Evolutionary conservation across 768 basidiomycete species (phyloP).

Genomic region (Cytidiella melzeri): DNA sequence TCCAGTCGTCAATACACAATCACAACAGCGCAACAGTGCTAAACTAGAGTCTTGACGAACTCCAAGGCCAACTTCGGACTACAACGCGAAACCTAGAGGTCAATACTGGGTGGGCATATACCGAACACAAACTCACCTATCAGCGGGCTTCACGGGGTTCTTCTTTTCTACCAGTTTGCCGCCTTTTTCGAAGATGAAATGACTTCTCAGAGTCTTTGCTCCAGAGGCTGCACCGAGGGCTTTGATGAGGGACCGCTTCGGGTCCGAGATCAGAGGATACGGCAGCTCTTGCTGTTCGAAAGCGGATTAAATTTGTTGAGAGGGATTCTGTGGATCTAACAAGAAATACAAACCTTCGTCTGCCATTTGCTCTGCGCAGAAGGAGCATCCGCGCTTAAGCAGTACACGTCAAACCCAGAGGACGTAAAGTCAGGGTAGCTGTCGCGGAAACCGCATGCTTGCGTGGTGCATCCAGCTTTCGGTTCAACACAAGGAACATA

Average conservation of each 20-base stretch:
- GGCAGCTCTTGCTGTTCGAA: slow-evolving; percentile 69
- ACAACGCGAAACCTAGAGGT: too few species aligned
- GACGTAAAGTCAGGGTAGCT: slow-evolving; percentile 68
- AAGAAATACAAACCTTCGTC: slow-evolving; percentile 52
- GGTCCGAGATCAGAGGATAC: slow-evolving; percentile 85
- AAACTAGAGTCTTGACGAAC: slow-evolving; percentile 47
- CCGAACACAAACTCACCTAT: slow-evolving; percentile 78
- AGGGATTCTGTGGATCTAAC: not conserved
- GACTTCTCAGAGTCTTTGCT: slow-evolving; percentile 84
- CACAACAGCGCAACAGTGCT: too few species aligned
- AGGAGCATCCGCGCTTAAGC: slow-evolving; percentile 75
- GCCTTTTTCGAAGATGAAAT: slow-evolving; percentile 90
- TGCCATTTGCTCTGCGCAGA: slow-evolving; percentile 80
- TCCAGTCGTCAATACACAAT: too few species aligned
- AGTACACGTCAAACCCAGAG: slow-evolving; percentile 68
- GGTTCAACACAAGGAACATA: too few species aligned
- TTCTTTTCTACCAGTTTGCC: slow-evolving; percentile 84
- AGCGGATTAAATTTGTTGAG: slow-evolving; percentile 5
- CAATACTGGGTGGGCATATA: slow-evolving; percentile 1
- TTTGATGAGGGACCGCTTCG: slow-evolving; percentile 70
- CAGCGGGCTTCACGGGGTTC: slow-evolving; percentile 79
- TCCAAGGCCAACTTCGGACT: slow-evolving; percentile 63
- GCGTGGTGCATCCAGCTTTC: slow-evolving; percentile 85
- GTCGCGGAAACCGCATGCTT: slow-evolving; percentile 91
- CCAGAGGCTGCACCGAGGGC: slow-evolving; percentile 77